Percentiles rank a stretch among this genome's conserved stretches.
Evolutionary conservation across 192 early-diverging fungal species (phyloP).

Genomic region (Coemansia sp.): DNA sequence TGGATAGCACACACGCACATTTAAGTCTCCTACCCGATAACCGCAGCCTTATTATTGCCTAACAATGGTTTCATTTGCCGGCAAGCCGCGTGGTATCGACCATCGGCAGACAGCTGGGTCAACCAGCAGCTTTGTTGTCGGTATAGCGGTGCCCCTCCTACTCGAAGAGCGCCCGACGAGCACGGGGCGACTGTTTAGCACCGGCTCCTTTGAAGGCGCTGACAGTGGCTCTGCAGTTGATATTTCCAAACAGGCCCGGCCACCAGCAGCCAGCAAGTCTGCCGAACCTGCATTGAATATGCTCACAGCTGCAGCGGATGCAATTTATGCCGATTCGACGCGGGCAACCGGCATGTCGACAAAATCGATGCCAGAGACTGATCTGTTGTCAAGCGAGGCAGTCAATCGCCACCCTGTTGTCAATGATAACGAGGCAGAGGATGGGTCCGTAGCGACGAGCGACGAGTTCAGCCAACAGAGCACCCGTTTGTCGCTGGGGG

Average conservation of each 20-base stretch:
- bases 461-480: background rate
- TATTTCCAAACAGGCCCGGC: background rate
- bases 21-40: too few species aligned
- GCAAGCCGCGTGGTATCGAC: background rate
- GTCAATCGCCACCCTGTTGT: too few species aligned
- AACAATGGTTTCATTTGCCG: background rate
- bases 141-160: background rate
- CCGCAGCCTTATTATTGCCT: background rate
- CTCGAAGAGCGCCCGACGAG: background rate
- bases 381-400: too few species aligned
- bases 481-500: conserved; percentile 8
- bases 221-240: background rate
- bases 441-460: too few species aligned
- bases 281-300: background rate
- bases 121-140: background rate
- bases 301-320: background rate
- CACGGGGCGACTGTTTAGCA: background rate
- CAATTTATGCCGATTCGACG: background rate
- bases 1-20: too few species aligned
- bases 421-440: too few species aligned
- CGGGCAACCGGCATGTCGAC: too few species aligned
- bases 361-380: too few species aligned
- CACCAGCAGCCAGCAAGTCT: background rate
- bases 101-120: background rate
- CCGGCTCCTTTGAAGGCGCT: background rate